Evolutionary conservation across 2,329 filamentous ascomycete genomes (phyloP).

Genomic region (Cephalotrichum gorgonifer): DNA sequence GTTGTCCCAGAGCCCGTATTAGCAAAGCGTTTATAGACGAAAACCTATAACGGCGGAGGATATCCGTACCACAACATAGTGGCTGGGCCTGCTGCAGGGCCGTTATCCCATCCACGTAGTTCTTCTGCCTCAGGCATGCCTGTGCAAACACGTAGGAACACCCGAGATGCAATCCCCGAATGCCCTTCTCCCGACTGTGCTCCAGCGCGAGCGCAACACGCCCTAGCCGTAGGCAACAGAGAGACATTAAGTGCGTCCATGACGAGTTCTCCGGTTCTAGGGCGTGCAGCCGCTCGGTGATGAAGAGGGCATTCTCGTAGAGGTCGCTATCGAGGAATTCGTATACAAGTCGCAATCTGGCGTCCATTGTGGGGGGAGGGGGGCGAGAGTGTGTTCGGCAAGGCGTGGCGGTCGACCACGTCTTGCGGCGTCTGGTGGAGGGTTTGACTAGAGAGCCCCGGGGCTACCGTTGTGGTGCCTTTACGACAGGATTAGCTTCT

Average conservation of each 20-base stretch:
- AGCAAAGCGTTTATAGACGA: slow-evolving; percentile 3
- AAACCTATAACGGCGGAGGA: background rate
- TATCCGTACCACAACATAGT: slow-evolving; percentile 7
- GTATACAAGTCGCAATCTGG: slow-evolving; percentile 4
- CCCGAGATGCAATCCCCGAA: slow-evolving; percentile 8
- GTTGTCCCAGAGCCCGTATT: background rate
- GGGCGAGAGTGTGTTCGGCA: background rate
- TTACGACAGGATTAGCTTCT: background rate
- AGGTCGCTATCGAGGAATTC: slow-evolving; percentile 5
- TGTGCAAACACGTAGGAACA: slow-evolving; percentile 11
- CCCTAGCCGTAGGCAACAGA: slow-evolving; percentile 10
- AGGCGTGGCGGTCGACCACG: slow-evolving; percentile 1
- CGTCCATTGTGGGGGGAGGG: slow-evolving; percentile 3
- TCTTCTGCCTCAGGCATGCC: slow-evolving; percentile 8
- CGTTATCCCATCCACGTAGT: slow-evolving; percentile 9
- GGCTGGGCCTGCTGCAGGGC: slow-evolving; percentile 8
- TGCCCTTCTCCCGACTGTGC: slow-evolving; percentile 6
- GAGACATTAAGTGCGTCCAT: slow-evolving; percentile 11
- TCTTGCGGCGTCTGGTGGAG: slow-evolving; percentile 1
- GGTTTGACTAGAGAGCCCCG: background rate
- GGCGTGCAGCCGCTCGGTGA: slow-evolving; percentile 8
- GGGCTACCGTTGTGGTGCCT: background rate
- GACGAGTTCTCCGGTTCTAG: slow-evolving; percentile 7
- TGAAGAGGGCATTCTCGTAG: slow-evolving; percentile 5
- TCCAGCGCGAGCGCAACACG: slow-evolving; percentile 5